phyloP scores from a whole-genome alignment of 139 green algal genomes.

The Picochlorum sp. region DNA sequence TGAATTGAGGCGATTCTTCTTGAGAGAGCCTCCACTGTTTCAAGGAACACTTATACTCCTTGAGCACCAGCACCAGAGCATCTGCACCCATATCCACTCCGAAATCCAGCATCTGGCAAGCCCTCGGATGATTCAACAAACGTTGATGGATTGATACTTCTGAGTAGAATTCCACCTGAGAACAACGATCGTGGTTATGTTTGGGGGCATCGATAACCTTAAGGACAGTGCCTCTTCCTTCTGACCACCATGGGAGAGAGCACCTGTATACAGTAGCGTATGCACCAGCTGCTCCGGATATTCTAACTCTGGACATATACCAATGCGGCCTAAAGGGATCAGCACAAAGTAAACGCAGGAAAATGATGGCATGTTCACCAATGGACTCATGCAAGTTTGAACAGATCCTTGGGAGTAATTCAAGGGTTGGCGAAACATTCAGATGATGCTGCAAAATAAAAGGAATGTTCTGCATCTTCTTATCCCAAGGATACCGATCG shows the following conservation, averaged over 20 bases:
- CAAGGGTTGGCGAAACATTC: constrained; percentile 26
- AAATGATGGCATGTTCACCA: constrained; percentile 17
- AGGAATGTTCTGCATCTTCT: constrained; percentile 34
- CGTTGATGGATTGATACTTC: constrained; percentile 63
- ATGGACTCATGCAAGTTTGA: constrained; percentile 15
- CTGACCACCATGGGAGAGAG: constrained; percentile 17
- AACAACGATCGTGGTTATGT: constrained; percentile 39
- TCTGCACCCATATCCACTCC: constrained; percentile 42
- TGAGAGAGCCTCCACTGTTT: constrained; percentile 45
- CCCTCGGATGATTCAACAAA: constrained; percentile 20
- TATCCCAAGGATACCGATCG: constrained; percentile 27
- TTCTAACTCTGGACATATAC: constrained; percentile 28
- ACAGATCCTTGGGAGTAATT: constrained; percentile 22
- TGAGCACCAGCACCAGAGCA: constrained; percentile 57
- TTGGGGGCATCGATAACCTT: constrained; percentile 56
- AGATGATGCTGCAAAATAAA: constrained; percentile 41
- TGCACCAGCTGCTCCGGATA: constrained; percentile 39
- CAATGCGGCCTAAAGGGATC: constrained; percentile 35
- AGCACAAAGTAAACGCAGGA: constrained; percentile 46
- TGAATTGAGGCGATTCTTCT: background rate
- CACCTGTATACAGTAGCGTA: constrained; percentile 45
- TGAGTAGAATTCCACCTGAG: constrained; percentile 53
- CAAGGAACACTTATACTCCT: constrained; percentile 55
- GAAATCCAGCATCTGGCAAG: constrained; percentile 59
- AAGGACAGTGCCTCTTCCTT: constrained; percentile 23